Evolutionary conservation across 2,329 filamentous ascomycete species (phyloP).

Genomic region (Diaporthe citri): DNA sequence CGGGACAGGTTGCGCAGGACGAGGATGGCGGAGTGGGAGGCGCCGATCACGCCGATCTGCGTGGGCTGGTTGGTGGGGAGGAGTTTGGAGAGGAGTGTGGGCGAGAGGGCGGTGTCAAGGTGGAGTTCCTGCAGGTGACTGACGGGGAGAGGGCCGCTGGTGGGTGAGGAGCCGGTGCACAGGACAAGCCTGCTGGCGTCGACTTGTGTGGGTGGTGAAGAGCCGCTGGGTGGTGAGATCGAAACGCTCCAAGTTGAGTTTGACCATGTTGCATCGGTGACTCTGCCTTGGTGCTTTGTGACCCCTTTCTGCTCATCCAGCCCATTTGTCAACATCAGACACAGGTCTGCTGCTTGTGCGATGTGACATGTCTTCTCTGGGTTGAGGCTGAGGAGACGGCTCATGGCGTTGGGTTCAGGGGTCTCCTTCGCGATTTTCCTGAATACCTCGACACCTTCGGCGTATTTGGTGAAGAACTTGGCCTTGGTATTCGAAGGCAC

Average conservation of each 20-base stretch:
- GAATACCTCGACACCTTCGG: constrained; percentile 65
- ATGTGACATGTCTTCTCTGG: constrained; percentile 70
- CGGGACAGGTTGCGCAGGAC: constrained; percentile 72
- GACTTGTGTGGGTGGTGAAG: constrained; percentile 48
- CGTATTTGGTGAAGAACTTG: constrained; percentile 69
- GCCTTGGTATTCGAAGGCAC: constrained; percentile 74
- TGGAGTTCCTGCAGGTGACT: constrained; percentile 53
- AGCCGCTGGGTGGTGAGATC: constrained; percentile 24
- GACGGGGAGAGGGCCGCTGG: constrained; percentile 57
- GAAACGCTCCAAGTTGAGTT: constrained; percentile 43
- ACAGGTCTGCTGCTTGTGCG: constrained; percentile 69
- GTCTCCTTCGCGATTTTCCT: constrained; percentile 61
- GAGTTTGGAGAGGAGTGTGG: constrained; percentile 57
- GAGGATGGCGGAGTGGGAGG: constrained; percentile 73
- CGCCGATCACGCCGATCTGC: constrained; percentile 70
- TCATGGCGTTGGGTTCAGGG: constrained; percentile 65
- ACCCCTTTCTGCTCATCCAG: constrained; percentile 55
- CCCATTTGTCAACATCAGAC: constrained; percentile 58
- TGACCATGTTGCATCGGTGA: constrained; percentile 51
- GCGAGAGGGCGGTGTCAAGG: constrained; percentile 68
- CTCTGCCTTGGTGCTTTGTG: constrained; percentile 52
- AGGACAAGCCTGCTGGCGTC: constrained; percentile 62
- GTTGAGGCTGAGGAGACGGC: constrained; percentile 63
- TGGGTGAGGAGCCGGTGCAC: constrained; percentile 69
- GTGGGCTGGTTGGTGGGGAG: constrained; percentile 46